Evolutionary conservation across 2,329 filamentous ascomycete species (phyloP).

Genomic region (Aspergillus versicolor): DNA sequence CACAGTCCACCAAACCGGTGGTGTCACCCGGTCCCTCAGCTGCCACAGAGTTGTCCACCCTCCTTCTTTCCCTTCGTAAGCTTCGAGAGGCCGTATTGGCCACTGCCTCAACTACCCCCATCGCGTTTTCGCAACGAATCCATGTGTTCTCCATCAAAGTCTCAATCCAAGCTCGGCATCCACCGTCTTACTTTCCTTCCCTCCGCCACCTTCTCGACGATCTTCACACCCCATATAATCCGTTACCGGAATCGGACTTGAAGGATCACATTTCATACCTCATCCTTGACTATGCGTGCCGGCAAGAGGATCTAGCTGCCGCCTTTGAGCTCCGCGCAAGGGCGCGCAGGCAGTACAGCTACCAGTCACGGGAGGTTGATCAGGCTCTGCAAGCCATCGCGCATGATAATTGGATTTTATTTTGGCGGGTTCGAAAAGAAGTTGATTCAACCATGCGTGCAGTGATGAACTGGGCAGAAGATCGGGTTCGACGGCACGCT

Average conservation of each 20-base stretch:
- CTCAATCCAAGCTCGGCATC: conserved; percentile 75
- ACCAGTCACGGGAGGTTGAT: conserved; percentile 69
- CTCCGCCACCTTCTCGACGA: conserved; percentile 72
- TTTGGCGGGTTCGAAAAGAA: conserved; percentile 67
- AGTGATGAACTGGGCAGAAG: conserved; percentile 78
- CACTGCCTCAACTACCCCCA: conserved; percentile 65
- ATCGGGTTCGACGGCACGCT: conserved; percentile 70
- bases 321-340: conserved; percentile 66
- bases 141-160: conserved; percentile 91
- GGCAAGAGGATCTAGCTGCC: conserved; percentile 70
- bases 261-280: conserved; percentile 78
- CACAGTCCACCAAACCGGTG: conserved; percentile 22
- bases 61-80: conserved; percentile 84
- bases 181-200: conserved; percentile 86
- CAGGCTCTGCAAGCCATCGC: conserved; percentile 67
- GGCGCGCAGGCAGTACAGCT: conserved; percentile 50
- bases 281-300: conserved; percentile 84
- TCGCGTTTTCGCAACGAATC: conserved; percentile 80
- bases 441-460: conserved; percentile 79
- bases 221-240: conserved; percentile 64
- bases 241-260: conserved; percentile 69
- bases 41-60: conserved; percentile 66
- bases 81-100: conserved; percentile 84
- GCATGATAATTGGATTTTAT: conserved; percentile 78
- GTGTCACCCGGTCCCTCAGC: conserved; percentile 39